Percentiles rank a stretch among this genome's conserved stretches.
phyloP scores from a whole-genome alignment of 768 basidiomycete genomes.

The Leccinum pellstonianum region DNA sequence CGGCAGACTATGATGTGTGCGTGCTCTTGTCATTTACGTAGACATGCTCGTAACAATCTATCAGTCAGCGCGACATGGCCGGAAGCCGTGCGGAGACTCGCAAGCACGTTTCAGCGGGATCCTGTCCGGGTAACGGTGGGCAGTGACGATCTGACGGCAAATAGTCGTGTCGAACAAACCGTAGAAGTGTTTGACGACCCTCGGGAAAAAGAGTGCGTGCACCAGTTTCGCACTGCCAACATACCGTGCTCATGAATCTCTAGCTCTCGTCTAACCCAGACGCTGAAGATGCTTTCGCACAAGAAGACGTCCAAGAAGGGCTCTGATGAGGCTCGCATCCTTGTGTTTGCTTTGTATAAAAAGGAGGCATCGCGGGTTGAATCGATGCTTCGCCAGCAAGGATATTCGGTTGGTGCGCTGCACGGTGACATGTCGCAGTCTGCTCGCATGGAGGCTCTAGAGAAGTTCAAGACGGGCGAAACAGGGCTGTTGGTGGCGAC shows the following conservation, averaged over 20 bases:
- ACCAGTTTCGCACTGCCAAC: neutral
- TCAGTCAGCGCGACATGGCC: conserved; percentile 99
- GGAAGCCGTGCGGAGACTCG: conserved; percentile 85
- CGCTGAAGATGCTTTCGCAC: conserved; percentile 54
- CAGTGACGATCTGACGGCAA: conserved; percentile 91
- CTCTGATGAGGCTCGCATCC: conserved; percentile 60
- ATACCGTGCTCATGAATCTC: neutral
- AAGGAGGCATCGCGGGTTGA: conserved; percentile 94
- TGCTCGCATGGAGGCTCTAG: conserved; percentile 80
- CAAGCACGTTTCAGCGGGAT: conserved; percentile 79
- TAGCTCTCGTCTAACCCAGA: conserved; percentile 60
- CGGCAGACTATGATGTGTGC: conserved; percentile 94
- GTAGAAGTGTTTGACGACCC: conserved; percentile 91
- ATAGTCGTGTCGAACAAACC: conserved; percentile 87
- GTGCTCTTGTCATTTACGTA: conserved; percentile 28
- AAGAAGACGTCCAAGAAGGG: conserved; percentile 58
- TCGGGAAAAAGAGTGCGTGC: conserved; percentile 79
- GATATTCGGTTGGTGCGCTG: conserved; percentile 76
- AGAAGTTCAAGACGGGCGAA: conserved; percentile 81
- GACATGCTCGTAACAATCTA: neutral
- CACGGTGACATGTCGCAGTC: conserved; percentile 91
- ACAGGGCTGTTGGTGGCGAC: conserved; percentile 89
- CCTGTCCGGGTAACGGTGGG: conserved; percentile 94
- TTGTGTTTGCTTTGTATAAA: conserved; percentile 97
- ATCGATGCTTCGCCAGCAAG: conserved; percentile 67